Conservation (phyloP, 192 early-diverging fungal genomes). For the Coemansia javaensis region DNA sequence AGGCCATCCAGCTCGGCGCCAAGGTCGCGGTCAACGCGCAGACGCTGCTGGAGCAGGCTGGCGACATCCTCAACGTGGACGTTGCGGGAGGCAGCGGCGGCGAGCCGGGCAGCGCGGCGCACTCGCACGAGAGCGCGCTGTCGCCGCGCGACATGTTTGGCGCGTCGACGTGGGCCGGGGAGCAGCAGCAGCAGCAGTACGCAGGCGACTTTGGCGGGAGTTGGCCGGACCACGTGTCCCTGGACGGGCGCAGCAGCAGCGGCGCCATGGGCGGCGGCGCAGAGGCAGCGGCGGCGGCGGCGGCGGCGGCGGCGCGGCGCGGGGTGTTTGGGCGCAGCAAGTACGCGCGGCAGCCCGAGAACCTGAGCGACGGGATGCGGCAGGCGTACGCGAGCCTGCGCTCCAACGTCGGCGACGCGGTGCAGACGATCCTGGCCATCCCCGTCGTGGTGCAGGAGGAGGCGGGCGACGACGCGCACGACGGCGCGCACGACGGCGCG, state of each 20-base stretch:
- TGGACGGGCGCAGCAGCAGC: constrained; percentile 21
- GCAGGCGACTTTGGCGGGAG: too few relatives aligned
- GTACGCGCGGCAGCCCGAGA: constrained; percentile 79
- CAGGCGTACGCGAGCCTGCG: constrained; percentile 76
- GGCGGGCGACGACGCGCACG: constrained; percentile 11
- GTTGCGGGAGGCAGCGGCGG: constrained; percentile 21
- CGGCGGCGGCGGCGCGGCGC: constrained; percentile 11
- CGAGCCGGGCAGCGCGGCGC: constrained; percentile 25
- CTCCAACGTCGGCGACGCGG: constrained; percentile 75
- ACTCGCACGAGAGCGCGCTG: constrained; percentile 23
- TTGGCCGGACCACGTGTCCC: constrained; percentile 46
- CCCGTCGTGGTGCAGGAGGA: constrained; percentile 77
- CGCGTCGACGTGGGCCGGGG: background rate
- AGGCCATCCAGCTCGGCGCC: constrained; percentile 83
- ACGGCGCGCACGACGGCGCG: constrained; percentile 13
- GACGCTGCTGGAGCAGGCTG: constrained; percentile 82
- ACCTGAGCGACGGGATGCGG: constrained; percentile 79
- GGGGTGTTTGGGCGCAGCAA: constrained; percentile 59
- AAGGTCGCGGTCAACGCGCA: constrained; percentile 86
- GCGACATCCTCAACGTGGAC: constrained; percentile 65
- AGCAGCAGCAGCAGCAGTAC: too few relatives aligned
- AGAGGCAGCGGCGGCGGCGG: constrained; percentile 7
- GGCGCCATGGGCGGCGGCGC: constrained; percentile 5
- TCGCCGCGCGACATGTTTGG: constrained; percentile 1
- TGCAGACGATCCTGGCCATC: constrained; percentile 84